Conservation (phyloP, 345 rosid genomes). For the Gossypium sturtianum region DNA sequence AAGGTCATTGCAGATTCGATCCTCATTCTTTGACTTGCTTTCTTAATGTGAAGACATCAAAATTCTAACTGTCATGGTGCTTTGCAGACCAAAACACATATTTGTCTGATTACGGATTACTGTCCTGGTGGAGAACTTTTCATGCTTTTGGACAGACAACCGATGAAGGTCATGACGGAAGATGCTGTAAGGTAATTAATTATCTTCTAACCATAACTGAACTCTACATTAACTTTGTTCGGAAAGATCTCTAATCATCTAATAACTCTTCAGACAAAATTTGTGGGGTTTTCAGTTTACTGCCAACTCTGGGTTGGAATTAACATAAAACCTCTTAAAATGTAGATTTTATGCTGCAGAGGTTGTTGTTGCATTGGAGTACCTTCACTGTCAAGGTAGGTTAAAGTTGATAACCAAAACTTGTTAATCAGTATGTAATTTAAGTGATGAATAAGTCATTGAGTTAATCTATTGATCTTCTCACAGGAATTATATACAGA, state of each 20-base stretch:
- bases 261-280: neutral
- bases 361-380: constrained; percentile 83
- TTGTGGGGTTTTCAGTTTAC: neutral
- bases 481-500: constrained; percentile 78
- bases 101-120: constrained; percentile 92
- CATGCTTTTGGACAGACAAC: constrained; percentile 81
- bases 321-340: constrained; percentile 4
- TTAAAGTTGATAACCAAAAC: neutral
- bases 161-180: constrained; percentile 81
- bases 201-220: neutral
- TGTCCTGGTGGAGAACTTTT: constrained; percentile 94
- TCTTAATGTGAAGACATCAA: neutral
- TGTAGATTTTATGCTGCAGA: constrained; percentile 84
- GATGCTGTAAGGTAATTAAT: constrained; percentile 72
- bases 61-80: constrained; percentile 13
- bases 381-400: constrained; percentile 95
- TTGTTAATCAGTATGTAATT: neutral
- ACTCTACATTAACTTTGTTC: neutral
- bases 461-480: neutral
- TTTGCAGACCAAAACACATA: constrained; percentile 88
- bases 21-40: neutral
- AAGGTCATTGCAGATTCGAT: neutral
- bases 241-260: neutral
- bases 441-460: neutral
- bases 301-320: neutral